These are phyloP conservation scores for Haematococcus lacustris DNA, from an alignment of 139 green algal species.

Conservation along the genomic window DNA sequence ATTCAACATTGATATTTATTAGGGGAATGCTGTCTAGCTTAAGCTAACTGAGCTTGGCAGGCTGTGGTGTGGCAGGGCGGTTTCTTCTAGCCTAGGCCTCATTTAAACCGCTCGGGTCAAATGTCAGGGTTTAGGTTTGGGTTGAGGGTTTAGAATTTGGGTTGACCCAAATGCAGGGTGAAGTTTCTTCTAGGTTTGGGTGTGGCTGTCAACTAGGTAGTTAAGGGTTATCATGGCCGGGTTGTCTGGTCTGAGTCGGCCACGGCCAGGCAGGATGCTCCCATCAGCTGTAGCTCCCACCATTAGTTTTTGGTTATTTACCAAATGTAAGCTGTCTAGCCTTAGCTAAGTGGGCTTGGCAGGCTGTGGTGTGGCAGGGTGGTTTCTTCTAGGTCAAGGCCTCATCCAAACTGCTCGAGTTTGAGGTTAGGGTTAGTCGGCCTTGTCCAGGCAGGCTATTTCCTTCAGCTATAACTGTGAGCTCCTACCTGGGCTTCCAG, in stretches of 20 bases:
- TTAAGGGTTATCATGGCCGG: no score
- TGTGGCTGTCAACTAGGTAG: no score
- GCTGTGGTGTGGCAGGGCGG: neutral
- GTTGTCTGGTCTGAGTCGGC: no score
- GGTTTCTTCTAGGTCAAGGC: neutral
- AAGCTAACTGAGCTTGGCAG: neutral
- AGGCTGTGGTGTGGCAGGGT: neutral
- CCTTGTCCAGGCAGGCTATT: neutral
- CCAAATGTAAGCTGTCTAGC: neutral
- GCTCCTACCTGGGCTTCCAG: conserved; percentile 25
- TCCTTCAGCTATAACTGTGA: neutral
- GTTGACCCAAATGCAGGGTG: no score
- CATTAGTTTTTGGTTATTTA: neutral
- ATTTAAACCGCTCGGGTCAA: neutral
- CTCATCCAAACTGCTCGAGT: neutral
- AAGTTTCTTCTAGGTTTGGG: no score
- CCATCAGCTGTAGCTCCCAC: neutral
- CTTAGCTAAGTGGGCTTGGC: neutral
- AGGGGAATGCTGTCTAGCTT: neutral
- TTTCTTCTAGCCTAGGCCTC: neutral
- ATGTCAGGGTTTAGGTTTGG: neutral
- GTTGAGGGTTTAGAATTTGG: no score
- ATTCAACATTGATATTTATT: neutral
- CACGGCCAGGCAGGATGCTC: neutral
- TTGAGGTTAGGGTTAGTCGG: neutral